These are phyloP conservation scores for Cupressus sempervirens DNA, from an alignment of 75 land plant genomes.

Conservation along the genomic window DNA sequence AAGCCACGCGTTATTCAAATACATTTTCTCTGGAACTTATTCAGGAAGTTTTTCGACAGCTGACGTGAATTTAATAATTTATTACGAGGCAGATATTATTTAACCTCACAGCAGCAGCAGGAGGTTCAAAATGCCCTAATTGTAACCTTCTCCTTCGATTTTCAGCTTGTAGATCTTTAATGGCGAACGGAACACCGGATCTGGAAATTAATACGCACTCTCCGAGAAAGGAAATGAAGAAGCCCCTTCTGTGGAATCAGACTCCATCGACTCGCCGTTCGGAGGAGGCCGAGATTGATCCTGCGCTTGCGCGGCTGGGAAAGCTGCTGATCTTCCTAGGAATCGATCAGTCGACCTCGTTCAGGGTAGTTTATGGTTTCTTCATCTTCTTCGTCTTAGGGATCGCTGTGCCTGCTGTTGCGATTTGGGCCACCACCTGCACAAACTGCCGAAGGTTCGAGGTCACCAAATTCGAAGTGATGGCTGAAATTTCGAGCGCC, in stretches of 20 bases:
- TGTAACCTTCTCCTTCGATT: neutral
- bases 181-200: neutral
- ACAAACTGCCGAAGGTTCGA: neutral
- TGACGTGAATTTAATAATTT: too few relatives aligned
- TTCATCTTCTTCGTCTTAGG: neutral
- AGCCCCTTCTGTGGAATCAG: neutral
- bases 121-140: neutral
- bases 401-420: neutral
- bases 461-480: constrained; percentile 1
- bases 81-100: too few relatives aligned
- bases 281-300: constrained; percentile 6
- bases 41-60: too few relatives aligned
- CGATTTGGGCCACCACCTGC: neutral
- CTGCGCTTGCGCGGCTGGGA: constrained; percentile 3
- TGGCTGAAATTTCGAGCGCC: neutral
- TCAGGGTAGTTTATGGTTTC: neutral
- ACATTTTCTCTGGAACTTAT: too few relatives aligned
- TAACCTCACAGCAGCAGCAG: too few relatives aligned
- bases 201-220: neutral
- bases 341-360: neutral
- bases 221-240: neutral
- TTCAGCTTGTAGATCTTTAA: neutral
- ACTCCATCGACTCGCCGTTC: too few relatives aligned
- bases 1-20: too few relatives aligned
- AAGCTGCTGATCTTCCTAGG: neutral